Evolutionary conservation across 2,329 filamentous ascomycete species (phyloP), one percentile per base, ranked within the genome.

Genomic region (Venturia pyrina): DNA sequence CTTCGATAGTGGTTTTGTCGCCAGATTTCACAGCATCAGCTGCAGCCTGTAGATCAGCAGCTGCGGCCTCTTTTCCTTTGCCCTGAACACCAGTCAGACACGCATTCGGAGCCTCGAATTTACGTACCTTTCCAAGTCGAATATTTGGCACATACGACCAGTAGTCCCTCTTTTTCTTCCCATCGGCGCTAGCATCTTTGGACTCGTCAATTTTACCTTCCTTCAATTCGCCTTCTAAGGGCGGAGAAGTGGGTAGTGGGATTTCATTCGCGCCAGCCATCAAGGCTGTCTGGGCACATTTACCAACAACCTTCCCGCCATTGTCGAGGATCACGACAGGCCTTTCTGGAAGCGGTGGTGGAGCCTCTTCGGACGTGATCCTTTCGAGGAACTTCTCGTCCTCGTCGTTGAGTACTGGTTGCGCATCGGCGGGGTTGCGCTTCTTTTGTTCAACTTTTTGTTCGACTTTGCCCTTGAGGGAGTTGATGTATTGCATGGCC

Each of bases 311-410:
- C 69, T 72, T 73, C 66, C 74, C 69, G 8, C 75, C 75, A 11
- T 74, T 69, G 28, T 76, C 73, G 15, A 72, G 68, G 21, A 75
- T 71, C 19, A 74, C 72, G 4, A 70, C 71, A 5, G 74, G 75
- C 40, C 74, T 72, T 11, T 71, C 71, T 10, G 78, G 78, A 8
- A 80, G 73, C 15, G 78, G 77, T 1, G 78, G 76, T 3, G 75
- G 70, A 44, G 73, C 71, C 68, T 76, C 75, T 62, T 75, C 72
- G 21, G 78, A 75, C 3, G 80, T 80, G 41, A 86, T 80, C 43
- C 76, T 75, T 65, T 79, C 76, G 43, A 87, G 74, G 69, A 86
- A 87, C 64, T 79, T 77, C 69, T 87, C 82, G 68, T 87, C 85
- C 70, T 86, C 84, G n/a, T 83, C 79, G 21, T 82, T 84, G n/a